Evolutionary conservation across 1,284 basidiomycete species (phyloP), one percentile per base, ranked within the genome.

Genomic region (Rhodotorula sp.): DNA sequence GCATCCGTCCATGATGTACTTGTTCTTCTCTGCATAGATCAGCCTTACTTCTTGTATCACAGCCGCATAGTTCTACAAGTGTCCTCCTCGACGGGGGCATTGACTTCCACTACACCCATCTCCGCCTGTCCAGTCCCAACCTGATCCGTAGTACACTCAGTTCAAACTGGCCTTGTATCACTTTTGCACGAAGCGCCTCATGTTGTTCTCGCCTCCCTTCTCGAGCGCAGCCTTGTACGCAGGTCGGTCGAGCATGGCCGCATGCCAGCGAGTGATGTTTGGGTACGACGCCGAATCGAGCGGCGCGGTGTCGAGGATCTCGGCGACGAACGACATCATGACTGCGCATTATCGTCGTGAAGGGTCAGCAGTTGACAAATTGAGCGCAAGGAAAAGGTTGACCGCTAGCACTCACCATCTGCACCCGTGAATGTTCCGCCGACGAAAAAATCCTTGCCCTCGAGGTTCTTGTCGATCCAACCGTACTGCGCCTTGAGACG

Each of bases 341-440:
- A 73, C 74, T 76, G 66, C 29, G 48, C 31, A 29, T 29, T 2
- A 29, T 29, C 29, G 29, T 29, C 29, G 29, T 29, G 29, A 29
- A 29, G 29, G 29, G 29, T 29, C 29, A 29, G 29, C 29, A 29
- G 29, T 29, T 29, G 29, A 29, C 29, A 29, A 2, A 29, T 29
- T 29, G 29, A 29, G 29, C 29, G 29, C 29, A 29, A 29, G 29
- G 29, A 5, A 59, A 10, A 16, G 23, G 29, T 7, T 29, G 29
- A 34, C 20, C 49, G 23, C 47, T 48, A 29, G 21, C 29, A 67
- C 74, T 20, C 31, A 72, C 73, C 54, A 31, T 76, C 74, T 2
- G 73, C 74, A 4, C 77, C 77, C 2, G 76, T 75, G 20, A 78
- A 57, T 66, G 67, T 62, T 16, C 66, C 62, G 16, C 71, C 75